Evolutionary conservation across 192 early-diverging fungal species (phyloP).

Genomic region (Entomortierella chlamydospora): DNA sequence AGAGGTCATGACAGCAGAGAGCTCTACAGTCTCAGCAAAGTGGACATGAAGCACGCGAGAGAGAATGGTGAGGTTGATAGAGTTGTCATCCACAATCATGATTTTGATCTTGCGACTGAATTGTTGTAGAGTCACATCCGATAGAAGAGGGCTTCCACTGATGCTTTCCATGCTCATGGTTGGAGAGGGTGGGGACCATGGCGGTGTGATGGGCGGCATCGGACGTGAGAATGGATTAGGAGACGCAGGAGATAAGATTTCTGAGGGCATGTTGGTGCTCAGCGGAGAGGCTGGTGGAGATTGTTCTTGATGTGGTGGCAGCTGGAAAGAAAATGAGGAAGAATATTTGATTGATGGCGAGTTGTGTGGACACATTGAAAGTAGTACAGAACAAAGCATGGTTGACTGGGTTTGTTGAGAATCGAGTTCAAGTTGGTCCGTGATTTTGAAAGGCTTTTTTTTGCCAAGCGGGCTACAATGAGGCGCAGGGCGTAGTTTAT

Average conservation of each 20-base stretch:
- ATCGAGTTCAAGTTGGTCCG: conserved; percentile 16
- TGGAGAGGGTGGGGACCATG: conserved; percentile 45
- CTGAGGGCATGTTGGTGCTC: conserved; percentile 6
- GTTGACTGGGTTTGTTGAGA: conserved; percentile 24
- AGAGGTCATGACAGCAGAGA: conserved; percentile 54
- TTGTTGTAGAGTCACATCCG: conserved; percentile 16
- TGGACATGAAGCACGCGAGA: conserved; percentile 63
- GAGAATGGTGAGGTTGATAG: conserved; percentile 72
- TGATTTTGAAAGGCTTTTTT: conserved; percentile 6
- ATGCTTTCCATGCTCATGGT: conserved; percentile 44
- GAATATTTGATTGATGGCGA: neutral
- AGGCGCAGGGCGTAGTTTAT: neutral
- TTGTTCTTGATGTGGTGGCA: conserved; percentile 11
- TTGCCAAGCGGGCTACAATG: neutral
- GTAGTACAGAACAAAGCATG: conserved; percentile 29
- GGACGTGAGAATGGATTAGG: conserved; percentile 8
- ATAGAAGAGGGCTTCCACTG: conserved; percentile 3
- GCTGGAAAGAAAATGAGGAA: conserved; percentile 2
- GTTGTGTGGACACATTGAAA: conserved; percentile 12
- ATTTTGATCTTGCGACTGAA: conserved; percentile 42
- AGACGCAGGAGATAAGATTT: conserved; percentile 1
- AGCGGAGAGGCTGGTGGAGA: conserved; percentile 6
- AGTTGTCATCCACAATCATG: conserved; percentile 76
- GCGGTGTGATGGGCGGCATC: conserved; percentile 28
- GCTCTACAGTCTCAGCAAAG: conserved; percentile 51